Evolutionary conservation across 176 grass and related monocot genomes (phyloP).

Genomic region (Elymus sibiricus): DNA sequence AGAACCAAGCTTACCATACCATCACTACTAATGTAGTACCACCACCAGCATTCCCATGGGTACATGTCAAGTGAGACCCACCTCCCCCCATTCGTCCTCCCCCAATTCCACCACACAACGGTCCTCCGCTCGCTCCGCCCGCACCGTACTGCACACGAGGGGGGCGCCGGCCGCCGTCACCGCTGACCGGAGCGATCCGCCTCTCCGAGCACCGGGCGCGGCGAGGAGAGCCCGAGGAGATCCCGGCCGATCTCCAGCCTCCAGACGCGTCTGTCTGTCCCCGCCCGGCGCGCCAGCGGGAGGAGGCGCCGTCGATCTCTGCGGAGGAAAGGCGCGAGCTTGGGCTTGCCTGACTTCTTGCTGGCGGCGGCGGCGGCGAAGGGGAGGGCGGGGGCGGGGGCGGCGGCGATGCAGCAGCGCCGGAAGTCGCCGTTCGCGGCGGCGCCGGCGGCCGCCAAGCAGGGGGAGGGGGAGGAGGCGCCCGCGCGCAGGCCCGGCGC

Average conservation of each 20-base stretch:
- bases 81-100: not conserved
- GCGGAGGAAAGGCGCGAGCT: not conserved
- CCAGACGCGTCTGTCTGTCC: not conserved
- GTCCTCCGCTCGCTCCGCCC: not conserved
- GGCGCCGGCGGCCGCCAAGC: slow-evolving; percentile 42
- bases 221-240: not conserved
- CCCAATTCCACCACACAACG: not conserved
- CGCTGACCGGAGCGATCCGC: not conserved
- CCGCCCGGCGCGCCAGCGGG: not conserved
- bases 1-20: not conserved
- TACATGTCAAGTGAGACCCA: not conserved
- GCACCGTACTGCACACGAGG: not conserved
- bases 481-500: slow-evolving; percentile 37
- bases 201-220: not conserved
- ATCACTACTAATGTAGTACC: not conserved
- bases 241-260: not conserved
- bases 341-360: not conserved
- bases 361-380: not conserved
- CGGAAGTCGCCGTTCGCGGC: slow-evolving; percentile 47
- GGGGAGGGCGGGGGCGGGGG: not conserved
- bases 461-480: not conserved
- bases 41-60: not conserved
- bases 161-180: not conserved
- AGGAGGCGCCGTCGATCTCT: not conserved
- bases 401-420: slow-evolving; percentile 43